A percentile compares a stretch with the other conserved stretches of the same genome.
Evolutionary conservation across 176 grass and related monocot genomes (phyloP).

Genomic region (Metroxylon sagu): DNA sequence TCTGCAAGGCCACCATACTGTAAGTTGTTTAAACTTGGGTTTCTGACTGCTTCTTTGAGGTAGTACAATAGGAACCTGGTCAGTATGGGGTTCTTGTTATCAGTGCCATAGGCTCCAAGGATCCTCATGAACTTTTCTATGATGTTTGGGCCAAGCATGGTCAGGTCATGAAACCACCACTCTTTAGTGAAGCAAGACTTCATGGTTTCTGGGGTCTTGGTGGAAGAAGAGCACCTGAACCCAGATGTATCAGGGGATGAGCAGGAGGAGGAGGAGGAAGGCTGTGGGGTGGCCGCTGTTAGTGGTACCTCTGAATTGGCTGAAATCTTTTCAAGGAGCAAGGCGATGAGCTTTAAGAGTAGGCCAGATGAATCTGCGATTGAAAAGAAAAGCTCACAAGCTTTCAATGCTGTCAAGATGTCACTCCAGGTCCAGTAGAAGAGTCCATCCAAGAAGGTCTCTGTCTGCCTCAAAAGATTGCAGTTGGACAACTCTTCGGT

Average conservation of each 20-base stretch:
- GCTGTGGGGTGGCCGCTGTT: slow-evolving; percentile 15
- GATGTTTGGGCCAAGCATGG: slow-evolving; percentile 36
- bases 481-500: slow-evolving; percentile 59
- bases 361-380: slow-evolving; percentile 34
- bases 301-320: slow-evolving; percentile 28
- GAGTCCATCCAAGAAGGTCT: slow-evolving; percentile 58
- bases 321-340: slow-evolving; percentile 61
- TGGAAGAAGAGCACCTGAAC: neutral
- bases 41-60: slow-evolving; percentile 39
- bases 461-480: slow-evolving; percentile 57
- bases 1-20: slow-evolving; percentile 52
- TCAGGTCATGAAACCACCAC: slow-evolving; percentile 92
- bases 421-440: slow-evolving; percentile 74
- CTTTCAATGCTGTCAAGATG: slow-evolving; percentile 43
- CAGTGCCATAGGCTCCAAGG: slow-evolving; percentile 60
- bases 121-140: slow-evolving; percentile 60
- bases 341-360: slow-evolving; percentile 44
- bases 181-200: slow-evolving; percentile 25
- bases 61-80: slow-evolving; percentile 87
- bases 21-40: slow-evolving; percentile 1
- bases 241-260: slow-evolving; percentile 30
- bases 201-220: neutral
- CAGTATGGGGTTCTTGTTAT: slow-evolving; percentile 73
- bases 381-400: slow-evolving; percentile 42
- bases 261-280: slow-evolving; percentile 50